Conservation (phyloP, 805 yeast species). For the Metschnikowia rubicola region DNA sequence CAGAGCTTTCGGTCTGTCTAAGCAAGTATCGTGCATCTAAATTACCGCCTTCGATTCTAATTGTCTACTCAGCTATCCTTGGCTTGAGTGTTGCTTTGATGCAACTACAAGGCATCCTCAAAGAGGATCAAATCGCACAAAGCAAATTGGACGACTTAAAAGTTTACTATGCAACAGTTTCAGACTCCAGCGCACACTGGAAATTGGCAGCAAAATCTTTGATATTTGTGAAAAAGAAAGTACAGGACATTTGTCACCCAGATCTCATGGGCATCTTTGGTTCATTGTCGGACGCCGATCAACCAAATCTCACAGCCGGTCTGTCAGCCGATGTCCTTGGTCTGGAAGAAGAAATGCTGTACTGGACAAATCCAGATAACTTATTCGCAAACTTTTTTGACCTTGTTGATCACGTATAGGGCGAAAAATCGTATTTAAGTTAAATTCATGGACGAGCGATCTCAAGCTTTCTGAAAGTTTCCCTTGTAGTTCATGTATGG, state of each 20-base stretch:
- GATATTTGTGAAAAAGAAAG: conserved; percentile 12
- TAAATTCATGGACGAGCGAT: no score
- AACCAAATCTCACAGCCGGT: conserved; percentile 4
- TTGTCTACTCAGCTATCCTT: conserved; percentile 15
- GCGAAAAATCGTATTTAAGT: not conserved
- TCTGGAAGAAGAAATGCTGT: conserved; percentile 6
- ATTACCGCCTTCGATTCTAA: conserved; percentile 12
- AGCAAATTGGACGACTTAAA: conserved; percentile 8
- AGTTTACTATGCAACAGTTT: conserved; percentile 11
- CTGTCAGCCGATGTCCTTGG: conserved; percentile 9
- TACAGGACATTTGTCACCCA: conserved; percentile 7
- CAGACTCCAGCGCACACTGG: conserved; percentile 15
- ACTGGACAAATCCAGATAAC: conserved; percentile 14
- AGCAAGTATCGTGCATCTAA: conserved; percentile 10
- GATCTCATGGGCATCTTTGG: conserved; percentile 9
- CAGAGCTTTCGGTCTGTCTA: conserved; percentile 14
- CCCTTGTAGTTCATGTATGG: no score
- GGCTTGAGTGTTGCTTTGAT: conserved; percentile 14
- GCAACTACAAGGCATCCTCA: conserved; percentile 4
- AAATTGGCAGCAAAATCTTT: conserved; percentile 17
- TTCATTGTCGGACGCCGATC: conserved; percentile 1
- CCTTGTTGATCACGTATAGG: conserved; percentile 7
- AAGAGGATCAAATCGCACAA: not conserved
- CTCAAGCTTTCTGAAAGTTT: no score
- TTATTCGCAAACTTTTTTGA: conserved; percentile 17